phyloP scores from a whole-genome alignment of 225 moss, liverwort and hornwort species.

The Marchantia polymorpha region DNA sequence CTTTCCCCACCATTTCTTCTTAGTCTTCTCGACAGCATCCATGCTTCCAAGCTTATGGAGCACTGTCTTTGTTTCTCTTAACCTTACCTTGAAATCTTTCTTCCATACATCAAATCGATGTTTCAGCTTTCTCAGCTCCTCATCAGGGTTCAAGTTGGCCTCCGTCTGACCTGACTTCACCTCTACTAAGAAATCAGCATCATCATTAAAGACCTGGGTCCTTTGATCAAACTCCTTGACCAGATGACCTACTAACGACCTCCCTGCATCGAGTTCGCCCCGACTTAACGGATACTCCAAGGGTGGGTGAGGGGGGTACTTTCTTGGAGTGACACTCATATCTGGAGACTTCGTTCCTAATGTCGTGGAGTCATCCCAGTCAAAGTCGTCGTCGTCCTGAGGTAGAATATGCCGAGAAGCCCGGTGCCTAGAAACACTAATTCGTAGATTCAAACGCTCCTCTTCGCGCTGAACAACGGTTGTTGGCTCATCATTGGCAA shows the following conservation, averaged over 20 bases:
- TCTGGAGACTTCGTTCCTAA: slow-evolving; percentile 87
- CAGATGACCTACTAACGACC: slow-evolving; percentile 81
- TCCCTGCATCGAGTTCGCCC: slow-evolving; percentile 76
- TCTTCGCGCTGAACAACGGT: slow-evolving; percentile 60
- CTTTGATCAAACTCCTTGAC: slow-evolving; percentile 94
- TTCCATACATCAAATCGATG: slow-evolving; percentile 91
- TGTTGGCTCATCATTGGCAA: slow-evolving; percentile 70
- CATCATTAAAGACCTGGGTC: slow-evolving; percentile 95
- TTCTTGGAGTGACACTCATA: slow-evolving; percentile 59
- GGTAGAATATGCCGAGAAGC: slow-evolving; percentile 72
- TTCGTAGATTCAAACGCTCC: slow-evolving; percentile 62
- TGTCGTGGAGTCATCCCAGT: slow-evolving; percentile 82
- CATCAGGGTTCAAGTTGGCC: slow-evolving; percentile 88
- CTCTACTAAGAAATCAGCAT: slow-evolving; percentile 91
- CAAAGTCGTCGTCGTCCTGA: slow-evolving; percentile 80
- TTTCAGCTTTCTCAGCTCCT: slow-evolving; percentile 85
- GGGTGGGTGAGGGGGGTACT: slow-evolving; percentile 59
- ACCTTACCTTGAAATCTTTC: slow-evolving; percentile 92
- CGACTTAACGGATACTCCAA: slow-evolving; percentile 54
- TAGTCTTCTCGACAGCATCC: slow-evolving; percentile 71
- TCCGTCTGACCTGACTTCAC: slow-evolving; percentile 95
- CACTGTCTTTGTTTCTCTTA: slow-evolving; percentile 91
- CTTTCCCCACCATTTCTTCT: slow-evolving; percentile 99
- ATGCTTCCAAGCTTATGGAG: slow-evolving; percentile 80
- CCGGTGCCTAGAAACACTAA: slow-evolving; percentile 57